These are phyloP conservation scores for Plasmodium gonderi DNA, from an alignment of 169 alveolate species.

Conservation along the genomic window DNA sequence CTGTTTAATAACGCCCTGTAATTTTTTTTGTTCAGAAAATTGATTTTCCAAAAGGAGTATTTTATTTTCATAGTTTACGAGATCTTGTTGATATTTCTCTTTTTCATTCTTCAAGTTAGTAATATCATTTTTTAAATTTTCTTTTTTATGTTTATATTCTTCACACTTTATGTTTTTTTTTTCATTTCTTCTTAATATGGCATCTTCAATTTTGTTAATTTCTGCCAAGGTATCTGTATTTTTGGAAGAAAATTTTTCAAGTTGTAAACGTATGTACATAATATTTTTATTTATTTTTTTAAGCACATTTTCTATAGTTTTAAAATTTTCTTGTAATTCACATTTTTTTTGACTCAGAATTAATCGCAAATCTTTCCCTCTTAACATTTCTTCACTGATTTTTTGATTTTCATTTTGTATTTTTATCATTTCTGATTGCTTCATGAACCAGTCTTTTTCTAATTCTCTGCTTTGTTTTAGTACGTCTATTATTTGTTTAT, in stretches of 20 bases:
- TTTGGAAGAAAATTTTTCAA: constrained; percentile 59
- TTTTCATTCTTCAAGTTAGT: constrained; percentile 27
- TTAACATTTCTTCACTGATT: constrained; percentile 51
- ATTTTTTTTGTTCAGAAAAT: constrained; percentile 32
- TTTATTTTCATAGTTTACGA: constrained; percentile 63
- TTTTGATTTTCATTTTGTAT: constrained; percentile 71
- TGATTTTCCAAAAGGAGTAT: constrained; percentile 37
- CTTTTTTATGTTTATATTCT: constrained; percentile 25
- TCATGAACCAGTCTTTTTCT: constrained; percentile 71
- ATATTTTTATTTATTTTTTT: constrained; percentile 70
- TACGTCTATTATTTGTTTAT: constrained; percentile 35
- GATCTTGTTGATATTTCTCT: constrained; percentile 62
- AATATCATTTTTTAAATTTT: constrained; percentile 33
- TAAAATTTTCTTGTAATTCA: constrained; percentile 58
- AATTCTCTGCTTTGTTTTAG: constrained; percentile 27
- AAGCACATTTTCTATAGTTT: neutral
- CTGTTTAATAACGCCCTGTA: constrained; percentile 43
- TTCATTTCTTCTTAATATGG: constrained; percentile 44
- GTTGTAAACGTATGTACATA: constrained; percentile 37
- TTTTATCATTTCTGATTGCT: constrained; percentile 62
- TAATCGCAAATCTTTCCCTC: constrained; percentile 30
- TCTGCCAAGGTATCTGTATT: constrained; percentile 41
- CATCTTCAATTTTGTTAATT: constrained; percentile 31
- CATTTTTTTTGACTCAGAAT: constrained; percentile 63
- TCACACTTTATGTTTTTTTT: constrained; percentile 34